Base-by-base conservation (phyloP, 495 filamentous ascomycete species). In the Penicillium crystallinum region DNA sequence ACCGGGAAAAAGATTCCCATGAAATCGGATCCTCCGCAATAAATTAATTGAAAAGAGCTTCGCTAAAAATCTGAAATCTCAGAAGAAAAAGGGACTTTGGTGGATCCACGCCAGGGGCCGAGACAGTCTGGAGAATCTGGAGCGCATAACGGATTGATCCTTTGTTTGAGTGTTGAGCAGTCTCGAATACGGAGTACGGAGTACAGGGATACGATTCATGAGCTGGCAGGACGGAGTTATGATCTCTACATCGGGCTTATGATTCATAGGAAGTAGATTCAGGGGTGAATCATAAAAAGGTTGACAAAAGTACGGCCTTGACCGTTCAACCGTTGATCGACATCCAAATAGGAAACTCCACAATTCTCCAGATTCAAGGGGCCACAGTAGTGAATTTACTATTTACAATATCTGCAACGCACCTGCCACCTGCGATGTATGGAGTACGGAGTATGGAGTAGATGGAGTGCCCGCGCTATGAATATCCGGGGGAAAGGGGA, bases 351-450 rank as follows among this genome's bases (percentile, higher is more conserved):
- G 21, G 22, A 17, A 44, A 27, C 39, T 52, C 49, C 49, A 44
- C 41, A 36, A 44, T 52, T 45, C 21, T 52, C 48, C 48, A n/a
- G 48, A 50, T 50, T 50, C 48, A 50, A 50, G 48, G 48, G 48
- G 38, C 29, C 18, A 12, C 2, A 6, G 30, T 17, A 30, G 31
- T 10, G 46, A 23, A n/a, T 35, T 7, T 19, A 27, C 31, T 45
- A 34, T 45, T 52, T 45, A 23, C 37, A 43, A 52, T 45, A 37
- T 22, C 23, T 48, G 46, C 46, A 14, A 49, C 33, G 47, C 47
- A 34, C 37, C 36, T 50, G 29, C 37, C 37, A 42, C 27, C 23
- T 50, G 19, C 18, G 23, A 25, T 29, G 25, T 33, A 42, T 25
- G 37, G 33, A 33, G 6, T 17, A n/a, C n/a, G n/a, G n/a, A n/a